Evolutionary conservation across 345 rosid species (phyloP).

Genomic region (Triadica sebifera): DNA sequence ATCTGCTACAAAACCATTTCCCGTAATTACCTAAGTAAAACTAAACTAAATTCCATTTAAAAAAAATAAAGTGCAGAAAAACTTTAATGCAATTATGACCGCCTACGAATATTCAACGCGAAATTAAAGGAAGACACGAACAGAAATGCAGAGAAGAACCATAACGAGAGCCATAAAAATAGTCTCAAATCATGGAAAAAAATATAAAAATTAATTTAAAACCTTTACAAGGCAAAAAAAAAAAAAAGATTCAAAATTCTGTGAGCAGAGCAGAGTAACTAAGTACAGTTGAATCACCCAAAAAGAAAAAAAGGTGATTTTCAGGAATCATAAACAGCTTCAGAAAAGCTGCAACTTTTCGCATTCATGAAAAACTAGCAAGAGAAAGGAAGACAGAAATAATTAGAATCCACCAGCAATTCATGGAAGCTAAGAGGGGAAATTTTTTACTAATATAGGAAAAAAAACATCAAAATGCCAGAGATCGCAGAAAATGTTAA

Average conservation of each 20-base stretch:
- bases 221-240: too few species aligned
- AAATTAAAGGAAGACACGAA: neutral
- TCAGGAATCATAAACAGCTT: neutral
- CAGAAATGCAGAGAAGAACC: neutral
- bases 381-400: conserved; percentile 10
- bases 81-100: neutral
- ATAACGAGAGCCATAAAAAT: neutral
- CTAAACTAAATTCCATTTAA: neutral
- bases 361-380: neutral
- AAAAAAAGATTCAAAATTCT: conserved; percentile 1
- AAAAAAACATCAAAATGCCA: neutral
- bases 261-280: conserved; percentile 10
- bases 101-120: neutral
- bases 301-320: neutral
- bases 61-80: neutral
- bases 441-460: neutral
- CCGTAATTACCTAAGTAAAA: neutral
- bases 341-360: conserved; percentile 19
- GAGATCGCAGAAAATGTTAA: conserved; percentile 3
- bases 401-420: neutral
- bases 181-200: neutral
- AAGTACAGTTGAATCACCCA: conserved; percentile 11
- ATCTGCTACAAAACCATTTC: neutral
- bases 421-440: neutral
- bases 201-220: neutral